Conservation (phyloP, 371 early-diverging fungal genomes). For the Rhizopus microsporus region DNA sequence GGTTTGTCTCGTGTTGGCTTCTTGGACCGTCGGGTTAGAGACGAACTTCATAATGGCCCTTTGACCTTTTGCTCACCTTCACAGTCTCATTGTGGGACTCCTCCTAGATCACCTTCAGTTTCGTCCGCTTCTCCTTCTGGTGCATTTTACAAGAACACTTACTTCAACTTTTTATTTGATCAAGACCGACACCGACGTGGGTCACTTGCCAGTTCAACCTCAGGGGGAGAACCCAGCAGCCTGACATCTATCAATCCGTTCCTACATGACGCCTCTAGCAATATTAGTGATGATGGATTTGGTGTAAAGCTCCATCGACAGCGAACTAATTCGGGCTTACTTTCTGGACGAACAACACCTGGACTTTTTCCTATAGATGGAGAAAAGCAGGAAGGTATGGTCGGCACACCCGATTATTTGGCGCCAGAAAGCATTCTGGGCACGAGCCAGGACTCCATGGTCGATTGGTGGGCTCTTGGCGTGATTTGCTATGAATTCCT, state of each 20-base stretch:
- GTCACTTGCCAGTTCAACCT: slow-evolving; percentile 28
- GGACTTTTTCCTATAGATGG: slow-evolving; percentile 1
- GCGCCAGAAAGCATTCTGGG: slow-evolving; percentile 94
- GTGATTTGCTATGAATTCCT: slow-evolving; percentile 90
- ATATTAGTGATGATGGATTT: no score
- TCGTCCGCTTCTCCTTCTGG: neutral
- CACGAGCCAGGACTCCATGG: slow-evolving; percentile 81
- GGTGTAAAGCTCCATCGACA: slow-evolving; percentile 10
- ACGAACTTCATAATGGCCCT: slow-evolving; percentile 37
- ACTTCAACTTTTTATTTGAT: slow-evolving; percentile 46
- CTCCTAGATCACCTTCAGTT: slow-evolving; percentile 25
- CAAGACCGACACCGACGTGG: slow-evolving; percentile 31
- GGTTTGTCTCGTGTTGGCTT: slow-evolving; percentile 90
- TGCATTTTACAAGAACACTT: slow-evolving; percentile 46
- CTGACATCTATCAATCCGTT: neutral
- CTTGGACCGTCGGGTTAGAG: slow-evolving; percentile 76
- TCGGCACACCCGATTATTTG: slow-evolving; percentile 98
- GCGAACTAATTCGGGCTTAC: slow-evolving; percentile 17
- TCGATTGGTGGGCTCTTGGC: slow-evolving; percentile 93
- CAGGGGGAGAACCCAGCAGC: slow-evolving; percentile 14
- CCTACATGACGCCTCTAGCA: neutral
- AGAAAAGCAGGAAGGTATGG: slow-evolving; percentile 23
- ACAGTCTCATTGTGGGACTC: slow-evolving; percentile 46
- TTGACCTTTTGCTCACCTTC: slow-evolving; percentile 41
- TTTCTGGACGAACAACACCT: slow-evolving; percentile 19